phyloP scores from a whole-genome alignment of 306 rosid genomes.

The Malus sylvestris region DNA sequence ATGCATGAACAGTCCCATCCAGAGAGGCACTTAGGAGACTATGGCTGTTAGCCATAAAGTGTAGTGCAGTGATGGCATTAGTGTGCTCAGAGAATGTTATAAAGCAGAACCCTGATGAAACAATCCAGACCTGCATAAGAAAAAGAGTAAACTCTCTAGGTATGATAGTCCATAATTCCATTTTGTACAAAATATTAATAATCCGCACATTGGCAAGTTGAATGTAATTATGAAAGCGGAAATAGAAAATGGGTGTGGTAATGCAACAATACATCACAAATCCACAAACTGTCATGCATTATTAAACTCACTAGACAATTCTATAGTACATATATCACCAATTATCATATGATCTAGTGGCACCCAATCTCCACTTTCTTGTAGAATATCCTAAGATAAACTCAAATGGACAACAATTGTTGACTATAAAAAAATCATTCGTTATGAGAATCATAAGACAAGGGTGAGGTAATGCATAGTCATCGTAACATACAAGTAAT shows the following conservation, averaged over 20 bases:
- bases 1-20: conserved; percentile 94
- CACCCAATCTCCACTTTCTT: neutral
- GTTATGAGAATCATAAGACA: neutral
- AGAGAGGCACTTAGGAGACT: conserved; percentile 87
- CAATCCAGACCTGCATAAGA: conserved; percentile 75
- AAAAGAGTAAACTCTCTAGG: conserved; percentile 13
- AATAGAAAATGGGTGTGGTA: neutral
- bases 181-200: neutral
- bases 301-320: neutral
- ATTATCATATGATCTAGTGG: neutral
- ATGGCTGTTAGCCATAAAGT: conserved; percentile 69
- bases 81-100: conserved; percentile 87
- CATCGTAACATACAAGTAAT: neutral
- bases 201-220: neutral
- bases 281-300: neutral
- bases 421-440: neutral
- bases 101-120: conserved; percentile 80
- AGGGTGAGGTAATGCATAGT: neutral
- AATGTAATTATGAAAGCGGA: neutral
- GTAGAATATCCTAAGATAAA: neutral
- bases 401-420: neutral
- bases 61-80: conserved; percentile 86
- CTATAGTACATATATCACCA: neutral
- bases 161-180: neutral
- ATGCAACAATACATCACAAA: neutral